Percentiles rank a stretch among this genome's conserved stretches.
phyloP scores from a whole-genome alignment of 1,139 yeast species.

The Nakaseomyces bracarensis region DNA sequence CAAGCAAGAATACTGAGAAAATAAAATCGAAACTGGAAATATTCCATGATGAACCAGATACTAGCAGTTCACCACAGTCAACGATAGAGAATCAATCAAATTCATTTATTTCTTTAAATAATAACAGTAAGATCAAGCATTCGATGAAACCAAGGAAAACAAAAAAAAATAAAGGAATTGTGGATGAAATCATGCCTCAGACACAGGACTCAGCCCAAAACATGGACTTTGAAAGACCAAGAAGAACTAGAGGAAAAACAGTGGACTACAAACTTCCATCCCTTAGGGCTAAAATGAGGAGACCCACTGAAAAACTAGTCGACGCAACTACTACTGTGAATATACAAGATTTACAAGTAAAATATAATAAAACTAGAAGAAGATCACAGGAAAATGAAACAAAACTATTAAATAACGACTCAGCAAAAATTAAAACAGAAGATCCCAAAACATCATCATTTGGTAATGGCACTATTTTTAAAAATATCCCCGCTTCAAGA shows the following conservation, averaged over 20 bases:
- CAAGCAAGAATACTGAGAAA: slow-evolving; percentile 8
- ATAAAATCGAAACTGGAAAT: background rate
- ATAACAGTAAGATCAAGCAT: slow-evolving; percentile 25
- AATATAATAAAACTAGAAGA: slow-evolving; percentile 1
- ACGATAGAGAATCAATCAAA: background rate
- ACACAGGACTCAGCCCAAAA: slow-evolving; percentile 17
- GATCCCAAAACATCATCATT: background rate
- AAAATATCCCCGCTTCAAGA: background rate
- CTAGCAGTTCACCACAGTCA: background rate
- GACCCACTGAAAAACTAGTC: slow-evolving; percentile 52
- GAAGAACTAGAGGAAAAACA: slow-evolving; percentile 43
- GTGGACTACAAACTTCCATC: slow-evolving; percentile 68
- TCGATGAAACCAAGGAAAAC: slow-evolving; percentile 31
- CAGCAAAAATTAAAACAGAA: background rate
- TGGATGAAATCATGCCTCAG: slow-evolving; percentile 36
- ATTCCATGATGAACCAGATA: background rate
- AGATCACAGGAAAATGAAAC: background rate
- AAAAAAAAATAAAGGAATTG: slow-evolving; percentile 25
- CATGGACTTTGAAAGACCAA: slow-evolving; percentile 23
- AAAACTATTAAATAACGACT: background rate
- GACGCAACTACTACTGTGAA: slow-evolving; percentile 41
- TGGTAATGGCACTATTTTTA: slow-evolving; percentile 3
- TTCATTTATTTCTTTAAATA: slow-evolving; percentile 12
- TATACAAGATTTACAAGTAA: slow-evolving; percentile 30
- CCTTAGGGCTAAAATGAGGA: slow-evolving; percentile 58